These are phyloP conservation scores for Cryptosporidium sp. DNA, from an alignment of 169 alveolate genomes.

Conservation along the genomic window DNA sequence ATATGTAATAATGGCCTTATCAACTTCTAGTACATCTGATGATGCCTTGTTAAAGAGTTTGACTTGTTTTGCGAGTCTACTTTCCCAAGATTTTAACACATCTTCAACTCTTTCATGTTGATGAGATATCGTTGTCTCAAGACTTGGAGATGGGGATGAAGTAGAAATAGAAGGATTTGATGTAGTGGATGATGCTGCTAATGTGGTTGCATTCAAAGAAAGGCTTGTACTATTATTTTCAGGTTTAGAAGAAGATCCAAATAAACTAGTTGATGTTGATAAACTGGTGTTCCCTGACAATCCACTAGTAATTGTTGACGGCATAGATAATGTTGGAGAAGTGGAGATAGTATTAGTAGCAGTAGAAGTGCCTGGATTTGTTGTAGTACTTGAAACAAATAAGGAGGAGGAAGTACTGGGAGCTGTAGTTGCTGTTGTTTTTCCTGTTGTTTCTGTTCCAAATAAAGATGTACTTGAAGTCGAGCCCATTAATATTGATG, in stretches of 20 bases:
- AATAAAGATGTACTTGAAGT: conserved; percentile 9
- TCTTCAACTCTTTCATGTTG: conserved; percentile 75
- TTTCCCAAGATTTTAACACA: conserved; percentile 62
- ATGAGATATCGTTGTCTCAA: conserved; percentile 31
- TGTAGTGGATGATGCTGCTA: not conserved
- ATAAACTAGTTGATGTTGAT: not conserved
- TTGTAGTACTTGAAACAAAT: not conserved
- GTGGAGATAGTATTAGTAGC: not conserved
- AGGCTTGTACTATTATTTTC: not conserved
- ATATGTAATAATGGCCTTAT: conserved; percentile 57
- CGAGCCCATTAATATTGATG: not conserved
- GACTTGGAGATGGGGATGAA: not conserved
- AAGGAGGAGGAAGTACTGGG: not conserved
- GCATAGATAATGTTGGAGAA: not conserved
- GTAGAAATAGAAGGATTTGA: not conserved
- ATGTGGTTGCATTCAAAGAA: not conserved
- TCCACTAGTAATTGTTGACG: not conserved
- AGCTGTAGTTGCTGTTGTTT: not conserved
- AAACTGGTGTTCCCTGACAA: not conserved
- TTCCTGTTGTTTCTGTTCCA: not conserved
- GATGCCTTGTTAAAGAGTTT: conserved; percentile 64
- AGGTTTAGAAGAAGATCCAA: not conserved
- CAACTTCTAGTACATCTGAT: conserved; percentile 63
- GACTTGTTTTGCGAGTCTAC: conserved; percentile 52
- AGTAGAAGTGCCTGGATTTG: not conserved